A percentile compares a stretch with the other conserved stretches of the same genome.
Conservation (phyloP, 495 filamentous ascomycete genomes). For the Xylaria bambusicola region DNA sequence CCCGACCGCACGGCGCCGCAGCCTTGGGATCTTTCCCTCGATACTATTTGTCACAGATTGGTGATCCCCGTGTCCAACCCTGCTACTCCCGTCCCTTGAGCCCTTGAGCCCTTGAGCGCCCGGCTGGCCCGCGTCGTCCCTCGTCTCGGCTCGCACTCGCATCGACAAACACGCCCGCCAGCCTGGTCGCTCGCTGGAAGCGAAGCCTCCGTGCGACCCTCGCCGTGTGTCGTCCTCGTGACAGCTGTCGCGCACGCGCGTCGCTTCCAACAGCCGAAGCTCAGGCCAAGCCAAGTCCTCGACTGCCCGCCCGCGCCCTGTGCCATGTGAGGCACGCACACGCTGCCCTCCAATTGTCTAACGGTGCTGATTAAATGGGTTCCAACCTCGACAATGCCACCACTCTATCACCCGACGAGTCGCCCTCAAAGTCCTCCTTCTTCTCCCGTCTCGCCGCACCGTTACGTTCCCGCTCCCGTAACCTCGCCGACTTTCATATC, state of each 20-base stretch:
- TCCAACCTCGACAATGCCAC: conserved; percentile 33
- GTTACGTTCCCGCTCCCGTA: conserved; percentile 63
- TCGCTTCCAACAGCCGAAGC: neutral
- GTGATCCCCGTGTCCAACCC: neutral
- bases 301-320: conserved; percentile 19
- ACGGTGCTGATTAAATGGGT: conserved; percentile 37
- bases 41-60: conserved; percentile 11
- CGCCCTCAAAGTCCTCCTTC: conserved; percentile 43
- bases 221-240: neutral
- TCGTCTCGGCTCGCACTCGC: neutral
- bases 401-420: conserved; percentile 33
- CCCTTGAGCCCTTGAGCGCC: neutral
- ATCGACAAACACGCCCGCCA: no score
- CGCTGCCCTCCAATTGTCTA: conserved; percentile 12
- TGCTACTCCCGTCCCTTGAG: neutral
- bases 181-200: no score
- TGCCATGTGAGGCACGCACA: conserved; percentile 36
- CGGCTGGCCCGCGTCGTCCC: conserved; percentile 13
- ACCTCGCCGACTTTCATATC: conserved; percentile 80
- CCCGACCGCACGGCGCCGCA: conserved; percentile 21
- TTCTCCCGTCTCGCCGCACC: conserved; percentile 57
- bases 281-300: conserved; percentile 1
- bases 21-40: conserved; percentile 3
- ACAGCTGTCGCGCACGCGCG: conserved; percentile 15
- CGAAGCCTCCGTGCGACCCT: conserved; percentile 4